These are phyloP conservation scores for Pholiota microspora DNA, from an alignment of 768 basidiomycete genomes.

Conservation along the genomic window DNA sequence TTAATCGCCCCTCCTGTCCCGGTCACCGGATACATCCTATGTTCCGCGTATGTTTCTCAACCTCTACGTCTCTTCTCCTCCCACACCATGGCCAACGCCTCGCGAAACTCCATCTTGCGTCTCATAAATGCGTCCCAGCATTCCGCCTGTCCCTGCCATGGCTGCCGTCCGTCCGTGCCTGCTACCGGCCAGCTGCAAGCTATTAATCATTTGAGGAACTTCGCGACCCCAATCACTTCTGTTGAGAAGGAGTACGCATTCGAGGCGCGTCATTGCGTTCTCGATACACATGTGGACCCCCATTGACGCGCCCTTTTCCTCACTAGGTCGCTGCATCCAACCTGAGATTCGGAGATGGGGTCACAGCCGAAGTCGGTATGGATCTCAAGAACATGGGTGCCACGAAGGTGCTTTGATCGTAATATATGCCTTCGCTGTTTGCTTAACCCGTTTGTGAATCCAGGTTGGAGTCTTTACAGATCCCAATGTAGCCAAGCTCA, in stretches of 20 bases:
- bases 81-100: conserved; percentile 45
- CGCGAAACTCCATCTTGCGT: conserved; percentile 63
- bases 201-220: conserved; percentile 62
- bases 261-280: conserved; percentile 47
- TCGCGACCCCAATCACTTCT: conserved; percentile 73
- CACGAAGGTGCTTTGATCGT: conserved; percentile 52
- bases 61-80: conserved; percentile 1
- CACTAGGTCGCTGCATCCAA: conserved; percentile 81
- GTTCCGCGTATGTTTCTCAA: not conserved
- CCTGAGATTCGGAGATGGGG: conserved; percentile 86
- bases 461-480: conserved; percentile 96
- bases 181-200: conserved; percentile 44
- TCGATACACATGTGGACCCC: not conserved
- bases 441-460: not conserved
- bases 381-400: conserved; percentile 94
- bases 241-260: conserved; percentile 90
- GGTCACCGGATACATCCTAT: not conserved
- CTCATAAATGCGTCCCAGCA: conserved; percentile 77
- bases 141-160: conserved; percentile 78
- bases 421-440: not conserved
- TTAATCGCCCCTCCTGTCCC: not conserved
- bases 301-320: not conserved
- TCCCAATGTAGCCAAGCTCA: conserved; percentile 75
- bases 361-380: conserved; percentile 89
- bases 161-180: conserved; percentile 45